Conservation (phyloP, 768 basidiomycete genomes). For the Thelephora ganbajun region DNA sequence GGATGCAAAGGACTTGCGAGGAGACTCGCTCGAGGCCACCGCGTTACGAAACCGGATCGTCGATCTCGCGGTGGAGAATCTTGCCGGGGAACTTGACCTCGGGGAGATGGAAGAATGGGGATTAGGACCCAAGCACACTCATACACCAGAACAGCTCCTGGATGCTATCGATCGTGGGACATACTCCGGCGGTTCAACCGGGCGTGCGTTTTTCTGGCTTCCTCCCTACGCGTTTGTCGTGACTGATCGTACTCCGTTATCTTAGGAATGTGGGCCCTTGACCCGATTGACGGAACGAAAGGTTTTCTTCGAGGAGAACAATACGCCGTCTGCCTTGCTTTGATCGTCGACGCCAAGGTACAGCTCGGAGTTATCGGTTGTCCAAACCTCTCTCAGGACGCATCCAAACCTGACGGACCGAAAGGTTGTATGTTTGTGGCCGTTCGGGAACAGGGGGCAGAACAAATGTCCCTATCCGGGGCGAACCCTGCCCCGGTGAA, state of each 20-base stretch:
- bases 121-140: slow-evolving; percentile 44
- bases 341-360: slow-evolving; percentile 67
- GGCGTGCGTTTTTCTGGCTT: slow-evolving; percentile 37
- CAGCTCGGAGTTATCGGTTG: slow-evolving; percentile 83
- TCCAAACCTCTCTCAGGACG: slow-evolving; percentile 68
- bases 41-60: slow-evolving; percentile 54
- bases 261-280: slow-evolving; percentile 74
- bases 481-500: slow-evolving; percentile 30
- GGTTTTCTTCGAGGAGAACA: slow-evolving; percentile 88
- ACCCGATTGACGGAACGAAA: slow-evolving; percentile 88
- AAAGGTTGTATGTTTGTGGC: slow-evolving; percentile 80
- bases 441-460: slow-evolving; percentile 73
- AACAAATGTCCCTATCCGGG: slow-evolving; percentile 49
- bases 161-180: slow-evolving; percentile 81
- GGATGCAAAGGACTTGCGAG: slow-evolving; percentile 68
- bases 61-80: slow-evolving; percentile 68
- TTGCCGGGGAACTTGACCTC: slow-evolving; percentile 35
- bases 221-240: neutral
- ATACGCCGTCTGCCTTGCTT: slow-evolving; percentile 82
- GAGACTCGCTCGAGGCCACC: slow-evolving; percentile 19
- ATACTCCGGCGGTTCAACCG: slow-evolving; percentile 52
- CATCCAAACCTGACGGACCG: slow-evolving; percentile 35
- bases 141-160: slow-evolving; percentile 47
- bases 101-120: slow-evolving; percentile 61
- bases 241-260: neutral